These are phyloP conservation scores for Fistulifera solaris DNA, from an alignment of 108 stramenopile species.

Conservation along the genomic window DNA sequence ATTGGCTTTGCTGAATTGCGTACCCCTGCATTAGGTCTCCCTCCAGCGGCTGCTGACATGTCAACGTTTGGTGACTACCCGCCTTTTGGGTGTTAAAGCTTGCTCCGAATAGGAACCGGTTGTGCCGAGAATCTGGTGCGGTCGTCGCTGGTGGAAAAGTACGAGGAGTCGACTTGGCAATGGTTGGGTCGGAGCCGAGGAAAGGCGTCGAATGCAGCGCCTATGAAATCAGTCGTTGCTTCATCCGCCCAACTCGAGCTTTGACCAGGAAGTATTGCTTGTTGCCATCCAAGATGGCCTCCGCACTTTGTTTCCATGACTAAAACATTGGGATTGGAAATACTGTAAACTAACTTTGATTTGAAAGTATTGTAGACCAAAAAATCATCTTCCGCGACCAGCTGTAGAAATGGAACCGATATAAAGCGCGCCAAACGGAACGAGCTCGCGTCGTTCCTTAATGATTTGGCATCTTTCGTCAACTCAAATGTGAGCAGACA, in stretches of 20 bases:
- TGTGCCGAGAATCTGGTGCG: too few relatives aligned
- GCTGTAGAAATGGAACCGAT: slow-evolving; percentile 63
- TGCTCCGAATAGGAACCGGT: too few relatives aligned
- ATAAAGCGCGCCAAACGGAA: slow-evolving; percentile 57
- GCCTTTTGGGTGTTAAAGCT: too few relatives aligned
- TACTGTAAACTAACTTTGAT: slow-evolving; percentile 40
- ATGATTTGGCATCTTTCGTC: slow-evolving; percentile 38
- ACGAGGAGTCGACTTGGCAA: too few relatives aligned
- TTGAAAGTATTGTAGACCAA: slow-evolving; percentile 44
- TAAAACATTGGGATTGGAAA: slow-evolving; percentile 75
- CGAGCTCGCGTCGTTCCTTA: slow-evolving; percentile 63
- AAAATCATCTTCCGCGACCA: slow-evolving; percentile 77
- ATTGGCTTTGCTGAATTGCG: too few relatives aligned
- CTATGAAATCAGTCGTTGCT: slow-evolving; percentile 76
- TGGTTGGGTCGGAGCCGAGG: too few relatives aligned
- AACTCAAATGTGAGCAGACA: too few relatives aligned
- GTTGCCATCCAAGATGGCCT: slow-evolving; percentile 85
- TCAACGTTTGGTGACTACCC: too few relatives aligned
- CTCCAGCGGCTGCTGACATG: too few relatives aligned
- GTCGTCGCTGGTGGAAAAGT: too few relatives aligned
- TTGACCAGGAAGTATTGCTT: slow-evolving; percentile 32
- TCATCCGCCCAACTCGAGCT: slow-evolving; percentile 70
- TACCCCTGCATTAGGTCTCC: too few relatives aligned
- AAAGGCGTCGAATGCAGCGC: slow-evolving; percentile 21
- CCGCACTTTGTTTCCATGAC: slow-evolving; percentile 77